phyloP scores from a whole-genome alignment of 192 early-diverging fungal species.

The Backusella parvicylindrica region DNA sequence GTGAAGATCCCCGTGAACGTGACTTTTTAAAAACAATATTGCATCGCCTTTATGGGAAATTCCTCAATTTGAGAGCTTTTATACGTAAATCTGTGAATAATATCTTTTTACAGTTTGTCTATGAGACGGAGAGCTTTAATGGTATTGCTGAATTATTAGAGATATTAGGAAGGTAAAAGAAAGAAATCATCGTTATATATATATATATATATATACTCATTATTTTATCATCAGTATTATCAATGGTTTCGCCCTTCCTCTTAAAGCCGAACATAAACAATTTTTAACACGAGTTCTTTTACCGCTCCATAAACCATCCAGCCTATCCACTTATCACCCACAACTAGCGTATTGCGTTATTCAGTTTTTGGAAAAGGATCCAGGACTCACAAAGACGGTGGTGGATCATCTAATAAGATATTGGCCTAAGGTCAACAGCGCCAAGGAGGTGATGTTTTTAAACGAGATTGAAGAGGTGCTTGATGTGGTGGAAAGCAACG shows the following conservation, averaged over 20 bases:
- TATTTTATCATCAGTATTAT: constrained; percentile 75
- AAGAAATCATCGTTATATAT: neutral
- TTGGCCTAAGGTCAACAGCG: constrained; percentile 99
- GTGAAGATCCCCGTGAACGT: constrained; percentile 97
- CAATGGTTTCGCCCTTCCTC: constrained; percentile 97
- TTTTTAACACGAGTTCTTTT: constrained; percentile 92
- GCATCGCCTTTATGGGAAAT: constrained; percentile 98
- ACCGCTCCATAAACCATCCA: constrained; percentile 95
- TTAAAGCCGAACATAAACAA: constrained; percentile 98
- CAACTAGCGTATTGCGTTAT: constrained; percentile 98
- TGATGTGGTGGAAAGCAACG: constrained; percentile 89
- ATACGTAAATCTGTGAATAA: constrained; percentile 98
- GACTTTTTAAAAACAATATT: constrained; percentile 98
- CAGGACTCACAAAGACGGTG: constrained; percentile 89
- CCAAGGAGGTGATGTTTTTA: constrained; percentile 99
- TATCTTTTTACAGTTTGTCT: constrained; percentile 97
- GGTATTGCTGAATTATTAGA: constrained; percentile 98
- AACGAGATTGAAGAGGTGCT: constrained; percentile 97
- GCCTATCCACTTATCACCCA: constrained; percentile 91
- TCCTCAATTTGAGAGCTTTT: constrained; percentile 94
- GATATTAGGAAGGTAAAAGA: constrained; percentile 87
- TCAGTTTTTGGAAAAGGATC: constrained; percentile 99
- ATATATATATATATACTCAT: neutral
- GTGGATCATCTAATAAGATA: constrained; percentile 84
- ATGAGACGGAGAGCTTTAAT: constrained; percentile 95